Conservation (phyloP, 179 eudicot genomes). For the Vitellaria paradoxa region DNA sequence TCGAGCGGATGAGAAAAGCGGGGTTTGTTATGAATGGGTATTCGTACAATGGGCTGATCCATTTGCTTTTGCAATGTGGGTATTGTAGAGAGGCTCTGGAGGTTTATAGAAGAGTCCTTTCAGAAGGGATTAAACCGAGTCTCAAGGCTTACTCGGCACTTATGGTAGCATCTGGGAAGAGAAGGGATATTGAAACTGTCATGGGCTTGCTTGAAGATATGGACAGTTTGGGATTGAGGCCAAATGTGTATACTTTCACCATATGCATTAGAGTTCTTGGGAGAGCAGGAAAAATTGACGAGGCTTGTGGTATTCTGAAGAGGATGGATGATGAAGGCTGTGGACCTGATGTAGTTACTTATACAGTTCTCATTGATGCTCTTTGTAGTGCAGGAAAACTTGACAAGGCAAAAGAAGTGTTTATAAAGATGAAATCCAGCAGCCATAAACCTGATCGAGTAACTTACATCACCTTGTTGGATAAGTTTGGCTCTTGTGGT, state of each 20-base stretch:
- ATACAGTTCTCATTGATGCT: constrained; percentile 85
- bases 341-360: constrained; percentile 86
- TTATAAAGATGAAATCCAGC: constrained; percentile 66
- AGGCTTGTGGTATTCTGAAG: constrained; percentile 59
- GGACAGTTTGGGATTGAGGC: constrained; percentile 74
- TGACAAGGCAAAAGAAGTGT: constrained; percentile 65
- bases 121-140: constrained; percentile 74
- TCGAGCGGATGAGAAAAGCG: constrained; percentile 46
- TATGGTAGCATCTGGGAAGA: constrained; percentile 83
- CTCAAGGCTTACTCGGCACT: constrained; percentile 88
- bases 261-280: constrained; percentile 91
- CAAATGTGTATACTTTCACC: constrained; percentile 84
- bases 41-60: constrained; percentile 79
- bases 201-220: constrained; percentile 66
- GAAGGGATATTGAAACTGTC: constrained; percentile 72
- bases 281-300: constrained; percentile 64
- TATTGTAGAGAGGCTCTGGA: constrained; percentile 61
- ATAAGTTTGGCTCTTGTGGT: constrained; percentile 69
- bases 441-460: constrained; percentile 85
- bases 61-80: constrained; percentile 70
- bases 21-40: constrained; percentile 76
- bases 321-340: constrained; percentile 83
- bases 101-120: constrained; percentile 66
- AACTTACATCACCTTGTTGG: constrained; percentile 84
- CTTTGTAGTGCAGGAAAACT: constrained; percentile 73